Conservation (phyloP, 2,329 filamentous ascomycete genomes). For the Colletotrichum higginsianum region DNA sequence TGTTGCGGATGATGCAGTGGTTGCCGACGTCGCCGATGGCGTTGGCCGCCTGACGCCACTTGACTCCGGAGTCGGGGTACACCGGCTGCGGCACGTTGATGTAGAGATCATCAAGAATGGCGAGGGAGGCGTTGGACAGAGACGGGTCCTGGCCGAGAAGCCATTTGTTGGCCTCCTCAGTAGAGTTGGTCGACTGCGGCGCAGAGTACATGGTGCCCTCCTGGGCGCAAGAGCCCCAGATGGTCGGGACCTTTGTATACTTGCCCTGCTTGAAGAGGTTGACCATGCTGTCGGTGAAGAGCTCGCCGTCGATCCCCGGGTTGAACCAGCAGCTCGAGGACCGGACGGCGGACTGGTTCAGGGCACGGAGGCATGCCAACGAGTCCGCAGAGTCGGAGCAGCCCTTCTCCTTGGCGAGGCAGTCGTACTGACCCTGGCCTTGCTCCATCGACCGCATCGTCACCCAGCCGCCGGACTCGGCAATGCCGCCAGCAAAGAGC, state of each 20-base stretch:
- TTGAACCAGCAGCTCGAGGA: slow-evolving; percentile 46
- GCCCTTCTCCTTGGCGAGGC: slow-evolving; percentile 55
- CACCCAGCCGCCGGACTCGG: slow-evolving; percentile 67
- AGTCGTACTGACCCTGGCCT: slow-evolving; percentile 66
- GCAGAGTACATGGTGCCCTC: slow-evolving; percentile 55
- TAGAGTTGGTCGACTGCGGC: slow-evolving; percentile 50
- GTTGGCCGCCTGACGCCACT: slow-evolving; percentile 56
- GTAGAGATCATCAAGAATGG: slow-evolving; percentile 53
- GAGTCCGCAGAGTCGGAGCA: slow-evolving; percentile 44
- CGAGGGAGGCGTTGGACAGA: slow-evolving; percentile 51
- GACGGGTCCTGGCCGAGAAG: slow-evolving; percentile 54
- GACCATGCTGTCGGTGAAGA: slow-evolving; percentile 67
- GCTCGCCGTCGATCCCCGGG: slow-evolving; percentile 66
- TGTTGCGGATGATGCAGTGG: slow-evolving; percentile 53
- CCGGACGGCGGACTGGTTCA: slow-evolving; percentile 44
- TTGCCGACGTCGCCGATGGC: slow-evolving; percentile 55
- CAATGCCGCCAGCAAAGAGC: slow-evolving; percentile 67
- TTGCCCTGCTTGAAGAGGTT: slow-evolving; percentile 62
- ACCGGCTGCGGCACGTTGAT: slow-evolving; percentile 52
- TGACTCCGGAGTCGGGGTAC: slow-evolving; percentile 52
- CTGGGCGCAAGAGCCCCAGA: slow-evolving; percentile 60
- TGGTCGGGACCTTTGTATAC: slow-evolving; percentile 68
- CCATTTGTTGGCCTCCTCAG: slow-evolving; percentile 51
- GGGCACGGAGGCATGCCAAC: slow-evolving; percentile 43
- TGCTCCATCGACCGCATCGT: slow-evolving; percentile 55